Evolutionary conservation across 192 early-diverging fungal species (phyloP), one percentile per base, ranked within the genome.

Genomic region (Pilobolus umbonatus): DNA sequence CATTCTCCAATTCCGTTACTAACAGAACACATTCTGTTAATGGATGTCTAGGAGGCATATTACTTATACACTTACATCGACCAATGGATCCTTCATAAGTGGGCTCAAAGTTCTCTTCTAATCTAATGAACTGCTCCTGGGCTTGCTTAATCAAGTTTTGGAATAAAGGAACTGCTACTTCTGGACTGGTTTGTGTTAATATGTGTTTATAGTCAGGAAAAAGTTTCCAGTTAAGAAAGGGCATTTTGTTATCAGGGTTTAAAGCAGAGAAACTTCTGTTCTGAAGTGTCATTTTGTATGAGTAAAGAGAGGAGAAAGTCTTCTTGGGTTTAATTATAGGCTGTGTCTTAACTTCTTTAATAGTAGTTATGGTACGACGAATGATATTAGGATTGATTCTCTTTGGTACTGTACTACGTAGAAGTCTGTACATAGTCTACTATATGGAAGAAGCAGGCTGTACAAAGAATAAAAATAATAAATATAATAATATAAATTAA

Each of bases 11-110:
- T 31, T 79, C 71, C 38, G 75, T 67, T 38, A 75, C 75, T 76
- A 55, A 22, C 32, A 34, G 40, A 43, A 55, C 39, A 24, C 21
- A 25, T 28, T 21, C 12, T 39, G 1, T 52, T 21, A 44, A 12
- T n/a, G 28, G 19, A 26, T 14, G 1, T 25, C 21, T 11, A 19
- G 10, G 35, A 2, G 21, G 5, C 46, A 8, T 36, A 8, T 21
- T 12, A 12, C 39, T 42, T 5, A 5, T 15, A 11, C 11, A 63
- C 71, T 55, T 64, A 76, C 78, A 70, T 50, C 65, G 55, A 12
- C 74, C 76, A 72, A 81, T 75, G 14, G 79, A 75, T 12, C 79
- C 77, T 30, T 75, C 77, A 74, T 77, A 84, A 1, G 73, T 81
- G 1, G 81, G 79, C 10, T 62, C 58, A 40, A 84, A 76, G 9